Conservation (phyloP, 768 basidiomycete genomes). For the Russula compacta region DNA sequence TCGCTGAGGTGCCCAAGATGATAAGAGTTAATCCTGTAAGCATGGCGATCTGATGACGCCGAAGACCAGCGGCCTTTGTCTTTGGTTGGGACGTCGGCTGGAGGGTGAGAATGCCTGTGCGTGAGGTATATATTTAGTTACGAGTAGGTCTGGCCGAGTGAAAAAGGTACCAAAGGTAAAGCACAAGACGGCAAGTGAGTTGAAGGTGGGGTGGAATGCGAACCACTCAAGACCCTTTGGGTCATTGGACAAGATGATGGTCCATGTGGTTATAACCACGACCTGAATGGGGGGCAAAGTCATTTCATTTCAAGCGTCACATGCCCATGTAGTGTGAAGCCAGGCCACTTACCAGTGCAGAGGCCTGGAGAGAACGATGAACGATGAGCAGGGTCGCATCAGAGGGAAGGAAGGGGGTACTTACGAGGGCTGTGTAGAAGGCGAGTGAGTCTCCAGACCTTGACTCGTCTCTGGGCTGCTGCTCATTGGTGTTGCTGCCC, state of each 20-base stretch:
- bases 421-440: slow-evolving; percentile 29
- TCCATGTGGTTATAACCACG: slow-evolving; percentile 33
- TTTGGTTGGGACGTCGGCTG: slow-evolving; percentile 62
- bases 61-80: slow-evolving; percentile 57
- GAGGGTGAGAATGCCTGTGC: slow-evolving; percentile 60
- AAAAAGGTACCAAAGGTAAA: slow-evolving; percentile 50
- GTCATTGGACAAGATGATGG: slow-evolving; percentile 35
- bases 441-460: slow-evolving; percentile 33
- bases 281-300: background rate
- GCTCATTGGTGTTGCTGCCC: slow-evolving; percentile 10
- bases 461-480: slow-evolving; percentile 29
- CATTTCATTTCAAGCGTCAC: background rate
- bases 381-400: background rate
- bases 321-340: too few relatives aligned
- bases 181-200: slow-evolving; percentile 44
- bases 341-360: slow-evolving; percentile 1
- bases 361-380: slow-evolving; percentile 6
- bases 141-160: background rate
- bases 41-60: slow-evolving; percentile 60
- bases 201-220: slow-evolving; percentile 54
- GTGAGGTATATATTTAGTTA: background rate
- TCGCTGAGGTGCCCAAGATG: slow-evolving; percentile 48
- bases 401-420: slow-evolving; percentile 10
- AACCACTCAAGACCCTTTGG: slow-evolving; percentile 50
- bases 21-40: slow-evolving; percentile 50